phyloP scores from a whole-genome alignment of 192 early-diverging fungal genomes.

The Obelidium mucronatum region DNA sequence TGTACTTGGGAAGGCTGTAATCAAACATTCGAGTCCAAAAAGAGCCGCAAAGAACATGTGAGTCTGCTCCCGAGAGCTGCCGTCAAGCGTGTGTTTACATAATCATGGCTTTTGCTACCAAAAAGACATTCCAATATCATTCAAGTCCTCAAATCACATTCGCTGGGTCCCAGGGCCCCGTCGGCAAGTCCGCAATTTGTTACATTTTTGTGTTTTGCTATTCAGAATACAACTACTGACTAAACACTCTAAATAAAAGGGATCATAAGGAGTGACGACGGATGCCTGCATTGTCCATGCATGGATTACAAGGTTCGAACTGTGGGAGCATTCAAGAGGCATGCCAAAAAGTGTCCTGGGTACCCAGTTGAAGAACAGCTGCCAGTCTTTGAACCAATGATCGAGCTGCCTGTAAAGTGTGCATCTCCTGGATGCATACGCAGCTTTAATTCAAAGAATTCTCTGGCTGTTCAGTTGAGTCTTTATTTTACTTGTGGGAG shows the following conservation, averaged over 20 bases:
- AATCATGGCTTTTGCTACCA: no score
- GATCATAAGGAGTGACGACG: not conserved
- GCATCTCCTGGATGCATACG: not conserved
- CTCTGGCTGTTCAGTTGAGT: constrained; percentile 8
- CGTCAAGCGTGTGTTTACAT: no score
- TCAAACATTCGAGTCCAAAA: not conserved
- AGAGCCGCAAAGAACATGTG: constrained; percentile 5
- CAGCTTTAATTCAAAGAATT: not conserved
- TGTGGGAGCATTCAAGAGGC: constrained; percentile 4
- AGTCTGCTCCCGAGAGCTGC: no score
- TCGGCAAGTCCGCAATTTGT: not conserved
- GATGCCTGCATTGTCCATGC: not conserved
- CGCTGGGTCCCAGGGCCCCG: not conserved
- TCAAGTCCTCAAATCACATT: not conserved
- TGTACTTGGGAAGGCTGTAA: not conserved
- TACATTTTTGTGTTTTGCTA: not conserved
- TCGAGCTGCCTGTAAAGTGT: constrained; percentile 2
- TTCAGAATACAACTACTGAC: no score
- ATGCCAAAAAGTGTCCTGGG: constrained; percentile 8
- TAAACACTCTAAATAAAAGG: not conserved
- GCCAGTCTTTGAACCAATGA: no score
- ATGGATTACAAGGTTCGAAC: not conserved
- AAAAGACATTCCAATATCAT: not conserved
- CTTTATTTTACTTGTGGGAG: no score
- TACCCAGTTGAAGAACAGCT: not conserved